Evolutionary conservation across 2,329 filamentous ascomycete species (phyloP), one percentile per base, ranked within the genome.

Genomic region (Dichotomopilus funicola): DNA sequence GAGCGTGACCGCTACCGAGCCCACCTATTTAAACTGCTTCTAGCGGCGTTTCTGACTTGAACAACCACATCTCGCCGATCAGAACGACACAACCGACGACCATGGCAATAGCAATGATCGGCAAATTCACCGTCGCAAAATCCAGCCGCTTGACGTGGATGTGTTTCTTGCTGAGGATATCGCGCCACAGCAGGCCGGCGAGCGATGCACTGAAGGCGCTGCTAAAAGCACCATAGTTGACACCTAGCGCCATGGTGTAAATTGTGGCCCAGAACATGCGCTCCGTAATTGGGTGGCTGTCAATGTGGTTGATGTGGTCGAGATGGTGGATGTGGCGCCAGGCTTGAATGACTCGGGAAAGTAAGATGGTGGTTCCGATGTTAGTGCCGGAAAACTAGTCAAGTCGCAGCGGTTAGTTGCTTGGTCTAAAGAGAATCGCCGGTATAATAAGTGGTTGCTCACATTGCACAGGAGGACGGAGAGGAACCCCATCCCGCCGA

Each of bases 221-320:
- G 65, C 85, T 88, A 65, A 89, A 89, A 0, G 86, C 87, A 4
- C 86, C 86, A 56, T 84, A 89, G 67, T 90, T 89, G 58, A 89
- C 83, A 2, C 86, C 86, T 0, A 90, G 71, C 0, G 86, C 86
- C 84, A 89, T 87, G 67, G 79, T 81, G 68, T 89, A 89, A 0
- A 89, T 80, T 0, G 86, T 87, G 0, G 79, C 86, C 86, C 85
- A 89, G 65, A 88, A 88, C 0, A 79, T 86, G 3, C 86, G 78
- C 44, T 88, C 72, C 10, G 73, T 78, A 49, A 89, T 86, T 27
- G 19, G 19, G 2, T 27, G 19, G 19, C 19, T 27, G 0, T 75
- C 68, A 1, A 67, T 69, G 0, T 70, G 69, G 41, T 74, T 77
- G 0, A 60, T 56, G 0, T 65, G 54, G 60, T 86, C 82, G 42